A percentile compares a stretch with the other conserved stretches of the same genome.
Evolutionary conservation across 2,329 filamentous ascomycete species (phyloP).

Genomic region (Tolypocladium pustulatum): DNA sequence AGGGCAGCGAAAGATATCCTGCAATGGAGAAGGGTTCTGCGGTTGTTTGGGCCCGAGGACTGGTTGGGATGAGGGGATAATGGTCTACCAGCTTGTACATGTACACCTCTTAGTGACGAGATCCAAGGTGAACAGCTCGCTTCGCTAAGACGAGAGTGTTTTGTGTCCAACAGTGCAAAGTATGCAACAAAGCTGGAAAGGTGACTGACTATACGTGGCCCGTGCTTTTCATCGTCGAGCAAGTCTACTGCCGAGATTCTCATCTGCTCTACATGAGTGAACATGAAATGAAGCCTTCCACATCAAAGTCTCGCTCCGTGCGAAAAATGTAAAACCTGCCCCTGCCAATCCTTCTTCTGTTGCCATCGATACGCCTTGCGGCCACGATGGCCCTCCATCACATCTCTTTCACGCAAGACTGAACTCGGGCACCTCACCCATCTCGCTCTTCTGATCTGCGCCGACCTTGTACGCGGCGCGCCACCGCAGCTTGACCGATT

Average conservation of each 20-base stretch:
- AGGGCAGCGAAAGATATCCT: not conserved
- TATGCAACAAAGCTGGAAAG: not conserved
- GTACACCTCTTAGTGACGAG: not conserved
- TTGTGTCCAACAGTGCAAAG: too few species aligned
- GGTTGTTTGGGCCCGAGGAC: not conserved
- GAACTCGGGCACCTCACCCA: constrained; percentile 74
- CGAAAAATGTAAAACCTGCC: not conserved
- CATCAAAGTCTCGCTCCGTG: not conserved
- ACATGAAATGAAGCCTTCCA: not conserved
- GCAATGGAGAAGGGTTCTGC: not conserved
- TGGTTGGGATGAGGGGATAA: not conserved
- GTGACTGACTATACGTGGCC: not conserved
- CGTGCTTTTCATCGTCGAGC: not conserved
- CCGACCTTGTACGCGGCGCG: constrained; percentile 70
- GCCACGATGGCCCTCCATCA: not conserved
- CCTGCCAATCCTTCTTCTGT: not conserved
- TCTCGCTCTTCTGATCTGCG: constrained; percentile 59
- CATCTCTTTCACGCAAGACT: constrained; percentile 47
- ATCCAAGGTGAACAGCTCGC: not conserved
- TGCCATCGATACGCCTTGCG: not conserved
- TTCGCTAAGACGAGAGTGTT: not conserved
- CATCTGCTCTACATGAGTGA: not conserved
- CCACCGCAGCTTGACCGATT: constrained; percentile 82
- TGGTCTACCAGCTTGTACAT: not conserved
- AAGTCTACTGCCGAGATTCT: not conserved